Conservation (phyloP, 331 rosid species). For the Rosa hybrid region DNA sequence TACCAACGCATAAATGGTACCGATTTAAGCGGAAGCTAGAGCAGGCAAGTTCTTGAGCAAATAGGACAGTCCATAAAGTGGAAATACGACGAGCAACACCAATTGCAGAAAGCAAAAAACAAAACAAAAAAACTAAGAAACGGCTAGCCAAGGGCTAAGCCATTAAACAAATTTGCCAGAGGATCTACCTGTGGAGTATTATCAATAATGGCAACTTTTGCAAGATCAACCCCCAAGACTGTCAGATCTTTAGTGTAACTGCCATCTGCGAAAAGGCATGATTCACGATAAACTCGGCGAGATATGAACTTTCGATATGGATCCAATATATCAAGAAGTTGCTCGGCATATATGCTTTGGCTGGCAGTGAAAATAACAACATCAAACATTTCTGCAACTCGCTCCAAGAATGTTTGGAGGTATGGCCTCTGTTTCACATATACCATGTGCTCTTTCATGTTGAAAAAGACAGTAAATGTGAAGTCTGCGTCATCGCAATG, state of each 20-base stretch:
- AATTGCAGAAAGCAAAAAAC: neutral
- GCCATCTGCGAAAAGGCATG: constrained; percentile 88
- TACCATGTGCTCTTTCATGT: constrained; percentile 89
- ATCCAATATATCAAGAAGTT: constrained; percentile 88
- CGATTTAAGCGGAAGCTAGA: neutral
- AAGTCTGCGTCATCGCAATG: constrained; percentile 83
- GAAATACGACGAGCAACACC: constrained; percentile 9
- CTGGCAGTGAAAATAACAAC: constrained; percentile 95
- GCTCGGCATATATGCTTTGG: constrained; percentile 94
- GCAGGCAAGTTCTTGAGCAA: neutral
- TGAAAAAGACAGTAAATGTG: constrained; percentile 76
- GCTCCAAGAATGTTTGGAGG: constrained; percentile 82
- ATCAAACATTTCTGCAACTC: constrained; percentile 93
- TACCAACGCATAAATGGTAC: neutral
- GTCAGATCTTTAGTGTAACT: constrained; percentile 95
- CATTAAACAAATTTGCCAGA: constrained; percentile 17
- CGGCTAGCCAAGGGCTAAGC: constrained; percentile 12
- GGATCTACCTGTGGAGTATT: constrained; percentile 92
- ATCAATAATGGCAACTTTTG: constrained; percentile 89
- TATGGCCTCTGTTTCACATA: constrained; percentile 88
- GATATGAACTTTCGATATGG: constrained; percentile 80
- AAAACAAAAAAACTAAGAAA: constrained; percentile 13
- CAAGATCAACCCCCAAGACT: constrained; percentile 83
- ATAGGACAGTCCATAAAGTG: neutral
- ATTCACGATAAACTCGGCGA: constrained; percentile 83